Conservation (phyloP, 805 yeast genomes). For the Sungouiella blattae region DNA sequence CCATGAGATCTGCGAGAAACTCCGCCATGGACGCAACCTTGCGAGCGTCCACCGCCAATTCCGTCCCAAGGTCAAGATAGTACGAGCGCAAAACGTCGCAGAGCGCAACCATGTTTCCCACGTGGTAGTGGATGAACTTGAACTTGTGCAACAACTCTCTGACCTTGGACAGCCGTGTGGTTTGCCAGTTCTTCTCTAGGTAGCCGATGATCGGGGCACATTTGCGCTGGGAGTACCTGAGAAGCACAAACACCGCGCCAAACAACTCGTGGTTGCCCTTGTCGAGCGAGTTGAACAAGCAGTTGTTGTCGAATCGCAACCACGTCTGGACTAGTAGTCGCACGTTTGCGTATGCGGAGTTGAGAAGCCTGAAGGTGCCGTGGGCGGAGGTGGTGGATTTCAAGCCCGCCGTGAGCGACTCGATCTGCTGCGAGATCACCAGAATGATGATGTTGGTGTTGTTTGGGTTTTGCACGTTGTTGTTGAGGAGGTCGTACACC, state of each 20-base stretch:
- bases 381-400: conserved; percentile 2
- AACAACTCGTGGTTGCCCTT: conserved; percentile 26
- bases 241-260: conserved; percentile 11
- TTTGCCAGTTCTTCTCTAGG: neutral
- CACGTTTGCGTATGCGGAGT: conserved; percentile 1
- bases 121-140: conserved; percentile 1
- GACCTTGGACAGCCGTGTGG: neutral
- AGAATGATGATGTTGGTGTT: conserved; percentile 10
- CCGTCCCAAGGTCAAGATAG: conserved; percentile 9
- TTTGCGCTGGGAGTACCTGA: conserved; percentile 6
- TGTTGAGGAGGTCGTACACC: conserved; percentile 7
- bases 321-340: conserved; percentile 9
- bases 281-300: conserved; percentile 13
- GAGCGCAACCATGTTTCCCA: conserved; percentile 1
- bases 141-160: conserved; percentile 2
- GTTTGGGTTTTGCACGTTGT: conserved; percentile 12
- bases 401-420: neutral
- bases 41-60: neutral
- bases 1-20: conserved; percentile 5
- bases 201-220: conserved; percentile 5
- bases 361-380: conserved; percentile 14
- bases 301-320: conserved; percentile 10
- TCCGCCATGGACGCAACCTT: conserved; percentile 1
- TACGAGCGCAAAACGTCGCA: conserved; percentile 8
- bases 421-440: conserved; percentile 8